A percentile compares a stretch with the other conserved stretches of the same genome.
Conservation (phyloP, 2,329 filamentous ascomycete genomes). For the Fusarium sp. region DNA sequence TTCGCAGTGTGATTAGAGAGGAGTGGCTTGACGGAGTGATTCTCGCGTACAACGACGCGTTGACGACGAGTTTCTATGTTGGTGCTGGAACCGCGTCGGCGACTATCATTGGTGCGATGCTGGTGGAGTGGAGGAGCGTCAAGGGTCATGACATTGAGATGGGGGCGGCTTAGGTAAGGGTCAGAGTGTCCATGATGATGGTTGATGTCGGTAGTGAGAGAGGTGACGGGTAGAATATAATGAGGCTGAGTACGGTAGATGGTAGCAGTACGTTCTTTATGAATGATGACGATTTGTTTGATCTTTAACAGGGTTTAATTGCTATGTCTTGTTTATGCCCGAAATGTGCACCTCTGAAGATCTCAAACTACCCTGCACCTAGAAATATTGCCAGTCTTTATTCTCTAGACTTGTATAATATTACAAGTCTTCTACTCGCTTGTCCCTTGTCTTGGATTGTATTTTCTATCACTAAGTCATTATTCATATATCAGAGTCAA, state of each 20-base stretch:
- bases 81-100: conserved; percentile 56
- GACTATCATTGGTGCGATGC: conserved; percentile 53
- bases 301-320: neutral
- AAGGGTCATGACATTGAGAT: conserved; percentile 61
- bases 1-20: conserved; percentile 44
- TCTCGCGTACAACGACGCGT: conserved; percentile 56
- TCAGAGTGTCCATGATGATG: neutral
- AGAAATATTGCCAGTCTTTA: neutral
- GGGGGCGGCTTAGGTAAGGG: conserved; percentile 34
- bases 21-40: conserved; percentile 49
- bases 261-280: neutral
- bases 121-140: conserved; percentile 65
- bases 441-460: rapidly evolving
- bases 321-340: neutral
- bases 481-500: rapidly evolving
- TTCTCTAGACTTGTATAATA: rapidly evolving
- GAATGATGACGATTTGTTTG: neutral
- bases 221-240: neutral
- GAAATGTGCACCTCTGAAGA: neutral
- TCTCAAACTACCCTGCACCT: neutral
- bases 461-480: rapidly evolving
- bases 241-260: neutral
- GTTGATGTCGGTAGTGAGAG: neutral
- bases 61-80: conserved; percentile 55
- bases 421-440: rapidly evolving